These are phyloP conservation scores for Helicostylum pulchrum DNA, from an alignment of 192 early-diverging fungal genomes.

Conservation along the genomic window DNA sequence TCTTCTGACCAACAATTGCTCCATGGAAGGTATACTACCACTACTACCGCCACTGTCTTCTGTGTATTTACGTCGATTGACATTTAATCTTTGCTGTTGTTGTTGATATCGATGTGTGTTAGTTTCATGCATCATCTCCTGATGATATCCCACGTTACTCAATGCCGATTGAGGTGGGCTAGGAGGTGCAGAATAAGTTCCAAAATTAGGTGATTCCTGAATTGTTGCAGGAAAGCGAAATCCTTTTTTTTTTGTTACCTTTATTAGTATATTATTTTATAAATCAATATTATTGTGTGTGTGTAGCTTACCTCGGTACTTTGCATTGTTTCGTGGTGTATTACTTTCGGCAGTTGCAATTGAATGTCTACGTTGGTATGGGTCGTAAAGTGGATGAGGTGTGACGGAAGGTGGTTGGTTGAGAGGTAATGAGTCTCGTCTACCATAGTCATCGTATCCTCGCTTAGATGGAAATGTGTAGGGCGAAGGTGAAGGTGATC, in stretches of 20 bases:
- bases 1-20: constrained; percentile 22
- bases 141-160: constrained; percentile 5
- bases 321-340: not conserved
- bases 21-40: not conserved
- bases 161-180: constrained; percentile 29
- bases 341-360: constrained; percentile 31
- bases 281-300: not conserved
- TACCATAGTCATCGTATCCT: not conserved
- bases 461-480: constrained; percentile 15
- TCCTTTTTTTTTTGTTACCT: not conserved
- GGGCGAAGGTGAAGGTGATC: constrained; percentile 34
- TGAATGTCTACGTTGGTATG: constrained; percentile 38
- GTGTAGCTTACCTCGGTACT: constrained; percentile 5
- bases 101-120: no score
- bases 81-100: no score
- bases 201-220: constrained; percentile 30
- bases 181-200: constrained; percentile 35
- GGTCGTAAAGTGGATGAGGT: constrained; percentile 24
- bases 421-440: constrained; percentile 13
- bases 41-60: no score
- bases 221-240: constrained; percentile 35
- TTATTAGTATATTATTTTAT: no score
- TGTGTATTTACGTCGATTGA: no score
- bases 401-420: not conserved
- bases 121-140: constrained; percentile 3